Base-by-base conservation (phyloP, 2,329 filamentous ascomycete species). In the Escovopsis sp. region DNA sequence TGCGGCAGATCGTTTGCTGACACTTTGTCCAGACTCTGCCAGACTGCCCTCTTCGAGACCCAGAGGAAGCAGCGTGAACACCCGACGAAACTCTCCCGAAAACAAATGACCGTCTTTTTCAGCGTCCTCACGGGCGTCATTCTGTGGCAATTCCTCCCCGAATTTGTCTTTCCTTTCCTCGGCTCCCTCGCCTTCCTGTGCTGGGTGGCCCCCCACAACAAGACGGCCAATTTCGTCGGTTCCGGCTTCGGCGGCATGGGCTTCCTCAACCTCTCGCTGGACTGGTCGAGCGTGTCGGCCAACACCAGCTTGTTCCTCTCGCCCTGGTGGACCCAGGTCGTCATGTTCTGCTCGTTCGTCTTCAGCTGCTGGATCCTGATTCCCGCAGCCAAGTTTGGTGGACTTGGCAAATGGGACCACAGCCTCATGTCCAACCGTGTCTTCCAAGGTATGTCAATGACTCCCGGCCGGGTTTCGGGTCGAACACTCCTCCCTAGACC, bases 161-260 rank as follows among this genome's bases (percentile, higher is more conserved):
- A 79, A 51, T 79, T 67, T 40, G 64, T 70, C 1, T 78, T 78
- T 43, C 74, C 74, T 0, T 71, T 79, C 52, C 60, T 75, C 1
- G 71, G 67, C 7, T 77, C 74, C 0, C 60, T 79, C 7, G 72
- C 74, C 2, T 76, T 78, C 39, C 62, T 79, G 5, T 79, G 75
- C 57, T 79, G 74, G 74, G 72, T 79, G 2, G 74, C 74, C 2
- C 74, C 73, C 1, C 62, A 63, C 13, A 78, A 76, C 48, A 54
- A 64, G 2, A 63, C 68, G 1, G 74, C 72, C 45, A 79, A 78
- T 49, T 79, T 78, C 48, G 58, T 79, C 14, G 74, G 74, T 1
- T 67, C 69, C 5, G 74, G 74, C 0, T 65, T 76, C n/a, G 74
- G 74, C 4, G 74, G 74, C 5, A 76, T 78, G 70, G 74, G 72